Evolutionary conservation across 345 rosid species (phyloP), one percentile per base, ranked within the genome.

Genomic region (Lepidium didymum): DNA sequence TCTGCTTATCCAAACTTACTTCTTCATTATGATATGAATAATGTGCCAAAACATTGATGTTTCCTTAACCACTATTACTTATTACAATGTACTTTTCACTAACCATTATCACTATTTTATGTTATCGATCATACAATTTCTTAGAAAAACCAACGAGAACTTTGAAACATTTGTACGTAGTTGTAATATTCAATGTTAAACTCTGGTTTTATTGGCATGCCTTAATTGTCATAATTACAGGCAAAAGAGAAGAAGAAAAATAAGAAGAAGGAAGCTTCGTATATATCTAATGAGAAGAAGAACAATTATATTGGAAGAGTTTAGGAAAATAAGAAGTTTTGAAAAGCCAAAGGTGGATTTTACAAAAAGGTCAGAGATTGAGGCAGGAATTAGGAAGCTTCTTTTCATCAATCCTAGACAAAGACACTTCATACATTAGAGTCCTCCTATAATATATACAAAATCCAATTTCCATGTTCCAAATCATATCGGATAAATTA

Each of bases 191-290:
- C 3, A 25, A 25, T 25, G 27, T 19, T 25, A 25, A 16, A 29
- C 13, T 43, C 13, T 43, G n/a, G 7, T 31, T 6, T 27, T 29
- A 12, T 27, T 11, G 31, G 12, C 16, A 66, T 44, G 10, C 23
- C 41, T 53, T 23, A 16, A 16, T 42, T 31, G 52, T 16, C 61
- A 27, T 10, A 27, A 27, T 41, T 37, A 27, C 23, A 45, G 67
- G 18, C 8, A 37, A 37, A 25, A 0, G 13, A 27, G 29, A 10
- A 37, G 55, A 54, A 16, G 19, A 29, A 13, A 8, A 34, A n/a
- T 9, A 12, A 8, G n/a, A 60, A 33, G 34, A 13, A 67, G 45
- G 72, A 67, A 67, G 55, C 72, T 56, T 67, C 72, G 11, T 55
- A 51, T 40, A 43, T 40, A 43, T 41, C 21, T 53, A 14, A 43